Percentiles rank a stretch among this genome's conserved stretches.
These are phyloP conservation scores for Hibiscus mutabilis DNA, from an alignment of 345 rosid genomes.

Conservation along the genomic window DNA sequence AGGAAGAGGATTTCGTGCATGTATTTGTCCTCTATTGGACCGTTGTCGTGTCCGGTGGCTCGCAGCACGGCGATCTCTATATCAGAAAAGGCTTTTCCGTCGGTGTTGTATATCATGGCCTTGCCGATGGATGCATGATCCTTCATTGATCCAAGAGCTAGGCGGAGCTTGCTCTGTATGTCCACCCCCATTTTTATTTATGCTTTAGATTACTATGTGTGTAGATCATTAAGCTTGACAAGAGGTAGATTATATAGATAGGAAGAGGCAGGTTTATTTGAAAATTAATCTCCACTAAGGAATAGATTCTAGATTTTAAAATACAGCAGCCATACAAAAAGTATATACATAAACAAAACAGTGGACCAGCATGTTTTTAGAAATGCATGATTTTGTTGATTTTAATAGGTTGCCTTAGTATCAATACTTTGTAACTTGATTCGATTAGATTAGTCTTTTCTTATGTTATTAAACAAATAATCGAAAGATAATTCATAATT, in stretches of 20 bases:
- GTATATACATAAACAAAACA: background rate
- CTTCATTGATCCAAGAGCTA: constrained; percentile 58
- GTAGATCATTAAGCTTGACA: background rate
- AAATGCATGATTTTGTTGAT: too few species aligned
- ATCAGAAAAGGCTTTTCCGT: constrained; percentile 42
- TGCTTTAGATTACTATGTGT: background rate
- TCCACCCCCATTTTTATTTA: constrained; percentile 37
- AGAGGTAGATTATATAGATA: constrained; percentile 9
- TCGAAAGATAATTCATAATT: too few species aligned
- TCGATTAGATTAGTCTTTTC: too few species aligned
- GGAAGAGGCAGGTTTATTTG: background rate
- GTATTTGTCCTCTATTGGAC: constrained; percentile 58
- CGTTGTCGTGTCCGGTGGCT: constrained; percentile 60
- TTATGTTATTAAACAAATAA: too few species aligned
- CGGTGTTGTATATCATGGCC: constrained; percentile 48
- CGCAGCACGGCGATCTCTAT: constrained; percentile 74
- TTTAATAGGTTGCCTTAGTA: too few species aligned
- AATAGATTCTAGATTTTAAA: background rate
- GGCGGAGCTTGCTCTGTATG: constrained; percentile 45
- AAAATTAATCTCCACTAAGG: background rate
- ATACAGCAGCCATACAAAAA: background rate
- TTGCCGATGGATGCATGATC: constrained; percentile 77
- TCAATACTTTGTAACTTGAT: too few species aligned
- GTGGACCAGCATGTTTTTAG: too few species aligned
- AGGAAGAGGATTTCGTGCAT: constrained; percentile 83